phyloP scores from a whole-genome alignment of 2,329 filamentous ascomycete genomes.

The Nothophoma quercina region DNA sequence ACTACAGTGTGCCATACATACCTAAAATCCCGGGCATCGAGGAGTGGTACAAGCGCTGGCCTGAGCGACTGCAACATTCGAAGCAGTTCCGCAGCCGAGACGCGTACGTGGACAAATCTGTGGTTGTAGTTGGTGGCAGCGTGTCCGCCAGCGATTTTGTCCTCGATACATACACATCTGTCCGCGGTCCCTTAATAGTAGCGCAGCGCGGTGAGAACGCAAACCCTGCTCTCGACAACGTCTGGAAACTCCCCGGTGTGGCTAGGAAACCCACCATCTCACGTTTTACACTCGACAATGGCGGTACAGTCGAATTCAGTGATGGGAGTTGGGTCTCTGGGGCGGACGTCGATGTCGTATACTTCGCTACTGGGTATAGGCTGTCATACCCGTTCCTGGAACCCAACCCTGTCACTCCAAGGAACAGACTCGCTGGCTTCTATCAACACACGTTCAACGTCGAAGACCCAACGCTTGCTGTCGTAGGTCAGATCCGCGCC shows the following conservation, averaged over 20 bases:
- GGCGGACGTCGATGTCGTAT: slow-evolving; percentile 64
- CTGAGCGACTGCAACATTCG: slow-evolving; percentile 62
- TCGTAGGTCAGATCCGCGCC: slow-evolving; percentile 63
- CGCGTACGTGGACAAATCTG: slow-evolving; percentile 26
- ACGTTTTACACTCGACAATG: slow-evolving; percentile 47
- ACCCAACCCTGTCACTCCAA: slow-evolving; percentile 55
- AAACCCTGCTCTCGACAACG: slow-evolving; percentile 54
- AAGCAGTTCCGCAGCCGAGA: slow-evolving; percentile 62
- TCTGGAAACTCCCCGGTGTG: slow-evolving; percentile 66
- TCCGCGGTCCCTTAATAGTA: background rate
- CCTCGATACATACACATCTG: slow-evolving; percentile 55
- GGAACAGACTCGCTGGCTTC: slow-evolving; percentile 63
- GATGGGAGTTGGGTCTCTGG: slow-evolving; percentile 60
- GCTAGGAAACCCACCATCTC: slow-evolving; percentile 58
- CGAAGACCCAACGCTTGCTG: slow-evolving; percentile 63
- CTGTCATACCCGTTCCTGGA: slow-evolving; percentile 67
- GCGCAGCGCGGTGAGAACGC: slow-evolving; percentile 5
- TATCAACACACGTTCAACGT: slow-evolving; percentile 67
- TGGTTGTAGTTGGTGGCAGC: slow-evolving; percentile 69
- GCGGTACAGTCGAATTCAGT: slow-evolving; percentile 62
- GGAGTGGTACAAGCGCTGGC: slow-evolving; percentile 53
- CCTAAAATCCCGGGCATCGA: slow-evolving; percentile 59
- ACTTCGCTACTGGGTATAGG: slow-evolving; percentile 72
- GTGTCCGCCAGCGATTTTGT: slow-evolving; percentile 70
- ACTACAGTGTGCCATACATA: slow-evolving; percentile 67